Percentiles rank a stretch among this genome's conserved stretches.
Evolutionary conservation across 2,329 filamentous ascomycete genomes (phyloP).

Genomic region (Davidsoniella australis): DNA sequence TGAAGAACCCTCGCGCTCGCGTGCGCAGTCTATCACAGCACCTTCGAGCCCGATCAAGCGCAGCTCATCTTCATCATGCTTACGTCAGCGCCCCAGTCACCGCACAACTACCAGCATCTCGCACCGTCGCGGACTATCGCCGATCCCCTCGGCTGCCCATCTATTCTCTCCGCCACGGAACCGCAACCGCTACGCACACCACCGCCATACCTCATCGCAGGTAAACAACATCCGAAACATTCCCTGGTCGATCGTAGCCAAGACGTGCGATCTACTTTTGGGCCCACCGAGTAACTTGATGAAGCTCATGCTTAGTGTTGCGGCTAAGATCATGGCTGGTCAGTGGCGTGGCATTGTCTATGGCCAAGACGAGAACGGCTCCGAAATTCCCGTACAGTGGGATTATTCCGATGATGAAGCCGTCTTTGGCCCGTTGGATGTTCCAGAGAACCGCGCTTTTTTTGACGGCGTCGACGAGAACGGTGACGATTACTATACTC

Average conservation of each 20-base stretch:
- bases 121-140: slow-evolving; percentile 42
- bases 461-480: slow-evolving; percentile 9
- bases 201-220: slow-evolving; percentile 14
- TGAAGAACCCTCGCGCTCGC: background rate
- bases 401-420: slow-evolving; percentile 39
- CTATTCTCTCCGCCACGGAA: slow-evolving; percentile 34
- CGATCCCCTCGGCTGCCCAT: slow-evolving; percentile 50
- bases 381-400: slow-evolving; percentile 41
- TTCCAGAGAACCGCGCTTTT: background rate
- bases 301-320: slow-evolving; percentile 63
- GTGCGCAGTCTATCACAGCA: background rate
- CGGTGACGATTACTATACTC: slow-evolving; percentile 11
- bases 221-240: slow-evolving; percentile 33
- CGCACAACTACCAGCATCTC: slow-evolving; percentile 38
- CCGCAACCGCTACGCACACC: background rate
- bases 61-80: slow-evolving; percentile 19
- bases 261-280: slow-evolving; percentile 60
- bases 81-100: slow-evolving; percentile 24
- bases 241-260: slow-evolving; percentile 51
- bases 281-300: slow-evolving; percentile 68
- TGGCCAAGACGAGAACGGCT: slow-evolving; percentile 35
- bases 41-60: slow-evolving; percentile 6
- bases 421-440: background rate
- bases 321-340: slow-evolving; percentile 52
- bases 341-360: slow-evolving; percentile 45